These are phyloP conservation scores for Picochlorum sp. DNA, from an alignment of 139 green algal species.

Conservation along the genomic window DNA sequence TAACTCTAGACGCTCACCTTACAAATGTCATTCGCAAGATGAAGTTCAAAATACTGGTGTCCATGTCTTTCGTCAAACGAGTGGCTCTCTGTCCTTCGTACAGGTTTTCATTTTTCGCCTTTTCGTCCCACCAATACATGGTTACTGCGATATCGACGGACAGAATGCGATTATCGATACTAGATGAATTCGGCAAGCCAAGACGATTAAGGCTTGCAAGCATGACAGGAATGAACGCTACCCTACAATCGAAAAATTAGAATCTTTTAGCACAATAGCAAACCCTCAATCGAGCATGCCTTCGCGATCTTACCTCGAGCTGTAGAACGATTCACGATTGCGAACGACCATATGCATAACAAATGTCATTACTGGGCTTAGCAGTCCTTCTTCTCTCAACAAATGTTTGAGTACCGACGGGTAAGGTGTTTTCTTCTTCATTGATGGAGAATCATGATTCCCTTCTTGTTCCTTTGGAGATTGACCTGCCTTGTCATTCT, in stretches of 20 bases:
- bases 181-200: slow-evolving; percentile 44
- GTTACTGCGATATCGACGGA: slow-evolving; percentile 78
- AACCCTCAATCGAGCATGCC: background rate
- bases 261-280: background rate
- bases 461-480: no score
- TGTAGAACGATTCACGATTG: slow-evolving; percentile 69
- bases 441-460: no score
- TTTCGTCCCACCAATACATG: slow-evolving; percentile 81
- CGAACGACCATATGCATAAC: slow-evolving; percentile 79
- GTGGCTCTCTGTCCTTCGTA: slow-evolving; percentile 31
- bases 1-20: slow-evolving; percentile 8
- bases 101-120: background rate
- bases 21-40: slow-evolving; percentile 76
- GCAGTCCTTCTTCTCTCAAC: slow-evolving; percentile 5
- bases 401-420: slow-evolving; percentile 5
- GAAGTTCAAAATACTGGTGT: slow-evolving; percentile 81
- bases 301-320: slow-evolving; percentile 42
- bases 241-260: slow-evolving; percentile 20
- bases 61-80: slow-evolving; percentile 42
- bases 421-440: slow-evolving; percentile 1
- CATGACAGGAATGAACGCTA: slow-evolving; percentile 85
- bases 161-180: slow-evolving; percentile 74
- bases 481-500: background rate
- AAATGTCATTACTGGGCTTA: background rate
- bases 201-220: slow-evolving; percentile 67